Base-by-base conservation (phyloP, 192 early-diverging fungal genomes). In the Lobosporangium transversale region DNA sequence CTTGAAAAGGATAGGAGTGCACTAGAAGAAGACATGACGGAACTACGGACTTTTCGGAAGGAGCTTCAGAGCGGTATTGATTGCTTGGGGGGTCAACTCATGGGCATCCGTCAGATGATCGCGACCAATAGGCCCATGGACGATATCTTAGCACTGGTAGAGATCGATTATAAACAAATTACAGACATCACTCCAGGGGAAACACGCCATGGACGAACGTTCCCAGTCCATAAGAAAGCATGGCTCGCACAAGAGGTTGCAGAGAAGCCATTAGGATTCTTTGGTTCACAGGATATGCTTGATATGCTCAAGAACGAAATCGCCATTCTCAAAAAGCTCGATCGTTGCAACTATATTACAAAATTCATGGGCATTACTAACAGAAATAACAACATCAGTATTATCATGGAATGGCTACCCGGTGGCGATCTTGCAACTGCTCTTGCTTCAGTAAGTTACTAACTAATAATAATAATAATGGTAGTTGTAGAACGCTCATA, bases 401-500 rank as follows among this genome's bases (percentile, higher is more conserved):
- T 76, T 47, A 67, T 76, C 48, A 76, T 76, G 73, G 73, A 76
- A 21, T 76, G 73, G 73, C 48, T 76, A 18, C 73, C 73, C 15
- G 66, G 66, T 23, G 73, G 73, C 33, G 73, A 76, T 31, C 62
- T 76, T 20, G 73, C 73, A 29, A 49, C 64, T 1, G 21, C 56
- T 24, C 31, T 76, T 37, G 43, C 64, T 17, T 59, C 57, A 47
- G 73, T 76, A 67, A 62, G 30, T 33, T 30, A 42, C 44, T 26
- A 12, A 29, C 11, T 1, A 36, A 7, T 18, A 36, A 33, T 14
- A 20, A 9, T 14, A 3, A 20, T 4, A 55, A 37, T 57, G 12
- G 35, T 11, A 9, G n/a, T 43, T 24, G 20, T 18, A 24, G 21
- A 23, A 3, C 32, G 20, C 27, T 1, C 26, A 14, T 29, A 36